A percentile compares a stretch with the other conserved stretches of the same genome.
phyloP scores from a whole-genome alignment of 139 green algal species.

The Closterium sp. region DNA sequence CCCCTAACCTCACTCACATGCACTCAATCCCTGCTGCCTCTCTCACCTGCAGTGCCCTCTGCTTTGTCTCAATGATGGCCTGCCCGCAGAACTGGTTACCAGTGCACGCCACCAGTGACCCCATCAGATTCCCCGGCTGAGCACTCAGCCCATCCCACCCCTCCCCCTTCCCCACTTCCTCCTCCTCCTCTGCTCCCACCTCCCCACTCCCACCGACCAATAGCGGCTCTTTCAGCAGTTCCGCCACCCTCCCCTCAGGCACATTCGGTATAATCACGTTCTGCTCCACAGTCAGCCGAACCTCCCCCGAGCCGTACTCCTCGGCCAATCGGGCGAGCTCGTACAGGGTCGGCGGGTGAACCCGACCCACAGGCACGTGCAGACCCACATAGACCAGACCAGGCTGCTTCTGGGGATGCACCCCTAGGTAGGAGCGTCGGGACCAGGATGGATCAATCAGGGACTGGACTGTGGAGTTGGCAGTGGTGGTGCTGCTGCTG shows the following conservation, averaged over 20 bases:
- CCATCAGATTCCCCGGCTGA: constrained; percentile 44
- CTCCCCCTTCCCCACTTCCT: too few species aligned
- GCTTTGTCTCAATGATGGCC: constrained; percentile 95
- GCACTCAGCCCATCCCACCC: constrained; percentile 20
- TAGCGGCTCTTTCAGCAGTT: constrained; percentile 83
- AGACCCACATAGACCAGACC: constrained; percentile 72
- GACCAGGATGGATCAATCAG: constrained; percentile 46
- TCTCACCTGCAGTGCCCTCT: constrained; percentile 63
- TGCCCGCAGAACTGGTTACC: constrained; percentile 95
- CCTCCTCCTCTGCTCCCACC: not conserved
- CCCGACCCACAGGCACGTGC: constrained; percentile 80
- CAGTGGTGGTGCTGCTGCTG: not conserved
- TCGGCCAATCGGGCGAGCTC: constrained; percentile 78
- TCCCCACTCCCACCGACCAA: constrained; percentile 55
- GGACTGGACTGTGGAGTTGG: not conserved
- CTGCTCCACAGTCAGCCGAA: constrained; percentile 93
- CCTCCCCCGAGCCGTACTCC: constrained; percentile 76
- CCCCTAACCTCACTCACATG: too few species aligned
- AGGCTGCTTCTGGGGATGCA: constrained; percentile 89
- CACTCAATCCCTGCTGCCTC: too few species aligned
- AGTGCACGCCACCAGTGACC: constrained; percentile 75
- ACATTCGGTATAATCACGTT: constrained; percentile 93
- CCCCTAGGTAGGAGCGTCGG: constrained; percentile 67
- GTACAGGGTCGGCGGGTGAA: constrained; percentile 76
- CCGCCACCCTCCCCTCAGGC: constrained; percentile 75